These are phyloP conservation scores for Xylaria acuta DNA, from an alignment of 495 filamentous ascomycete species.

Conservation along the genomic window DNA sequence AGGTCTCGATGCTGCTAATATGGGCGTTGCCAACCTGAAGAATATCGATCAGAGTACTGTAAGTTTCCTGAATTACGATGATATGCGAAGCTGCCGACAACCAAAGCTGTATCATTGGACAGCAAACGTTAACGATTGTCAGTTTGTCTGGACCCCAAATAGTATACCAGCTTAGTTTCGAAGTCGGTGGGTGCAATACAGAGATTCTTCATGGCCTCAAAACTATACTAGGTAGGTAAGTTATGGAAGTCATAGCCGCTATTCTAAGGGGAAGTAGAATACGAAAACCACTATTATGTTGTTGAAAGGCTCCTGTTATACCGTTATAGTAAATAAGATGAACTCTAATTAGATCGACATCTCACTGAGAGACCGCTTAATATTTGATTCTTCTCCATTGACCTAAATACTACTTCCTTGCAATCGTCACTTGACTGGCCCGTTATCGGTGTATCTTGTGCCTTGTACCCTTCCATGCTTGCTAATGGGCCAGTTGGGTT, in stretches of 20 bases:
- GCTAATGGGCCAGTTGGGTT: background rate
- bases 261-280: background rate
- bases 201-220: background rate
- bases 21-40: slow-evolving; percentile 47
- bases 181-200: background rate
- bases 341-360: background rate
- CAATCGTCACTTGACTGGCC: background rate
- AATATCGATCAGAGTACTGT: background rate
- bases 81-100: background rate
- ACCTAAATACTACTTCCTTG: background rate
- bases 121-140: background rate
- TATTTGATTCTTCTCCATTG: background rate
- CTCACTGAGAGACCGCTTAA: background rate
- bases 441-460: background rate
- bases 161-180: background rate
- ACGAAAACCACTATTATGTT: background rate
- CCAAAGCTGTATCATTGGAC: background rate
- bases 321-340: background rate
- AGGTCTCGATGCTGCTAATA: slow-evolving; percentile 45
- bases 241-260: background rate
- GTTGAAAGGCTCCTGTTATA: background rate
- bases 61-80: background rate
- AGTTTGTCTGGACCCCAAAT: background rate
- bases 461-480: background rate
- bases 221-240: background rate